Evolutionary conservation across 371 early-diverging fungal genomes (phyloP).

Genomic region (Syncephalis fuscata): DNA sequence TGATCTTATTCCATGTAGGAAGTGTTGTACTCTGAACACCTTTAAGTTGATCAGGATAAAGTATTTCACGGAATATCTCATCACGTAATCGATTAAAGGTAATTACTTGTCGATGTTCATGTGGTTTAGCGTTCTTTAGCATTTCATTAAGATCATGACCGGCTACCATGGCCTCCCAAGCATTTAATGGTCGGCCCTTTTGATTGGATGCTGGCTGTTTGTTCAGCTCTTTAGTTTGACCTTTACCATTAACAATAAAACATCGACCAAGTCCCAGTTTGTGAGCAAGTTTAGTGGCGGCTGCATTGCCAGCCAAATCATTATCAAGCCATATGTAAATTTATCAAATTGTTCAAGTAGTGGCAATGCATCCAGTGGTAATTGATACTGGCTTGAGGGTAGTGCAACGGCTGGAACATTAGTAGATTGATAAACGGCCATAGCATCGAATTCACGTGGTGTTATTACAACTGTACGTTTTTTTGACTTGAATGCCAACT

Average conservation of each 20-base stretch:
- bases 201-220: constrained; percentile 15
- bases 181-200: constrained; percentile 21
- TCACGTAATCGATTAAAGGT: constrained; percentile 36
- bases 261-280: constrained; percentile 45
- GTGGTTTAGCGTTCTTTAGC: constrained; percentile 19
- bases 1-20: constrained; percentile 34
- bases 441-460: constrained; percentile 43
- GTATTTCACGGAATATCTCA: constrained; percentile 43
- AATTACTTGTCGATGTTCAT: constrained; percentile 46
- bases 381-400: constrained; percentile 31
- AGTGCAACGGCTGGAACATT: constrained; percentile 37
- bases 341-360: constrained; percentile 38
- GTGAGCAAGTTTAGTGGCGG: constrained; percentile 34
- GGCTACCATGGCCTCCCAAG: constrained; percentile 16
- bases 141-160: constrained; percentile 15
- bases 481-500: constrained; percentile 5
- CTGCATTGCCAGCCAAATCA: constrained; percentile 38
- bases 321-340: constrained; percentile 59
- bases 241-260: constrained; percentile 18
- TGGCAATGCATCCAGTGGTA: constrained; percentile 38
- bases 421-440: constrained; percentile 52
- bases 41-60: constrained; percentile 41
- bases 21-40: constrained; percentile 42
- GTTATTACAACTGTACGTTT: constrained; percentile 25
- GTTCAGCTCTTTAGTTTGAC: too few relatives aligned